Base-by-base conservation (phyloP, 148 eudicot genomes). In the Cornus florida region DNA sequence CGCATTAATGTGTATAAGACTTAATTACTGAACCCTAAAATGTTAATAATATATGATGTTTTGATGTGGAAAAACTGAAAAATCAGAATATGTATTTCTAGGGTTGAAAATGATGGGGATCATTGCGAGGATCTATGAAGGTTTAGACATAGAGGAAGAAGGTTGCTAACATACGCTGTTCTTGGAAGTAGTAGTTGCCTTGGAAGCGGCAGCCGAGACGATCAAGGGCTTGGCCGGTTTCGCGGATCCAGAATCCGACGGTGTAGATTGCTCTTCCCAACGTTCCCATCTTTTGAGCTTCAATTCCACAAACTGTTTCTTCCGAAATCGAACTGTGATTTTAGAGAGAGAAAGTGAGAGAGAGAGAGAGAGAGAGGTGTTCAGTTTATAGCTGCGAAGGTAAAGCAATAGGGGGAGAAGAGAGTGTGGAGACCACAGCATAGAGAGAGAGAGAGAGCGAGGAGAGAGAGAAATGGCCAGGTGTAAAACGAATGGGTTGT, bases 231-330 rank as follows among this genome's bases (percentile, higher is more conserved):
- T 95, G 98, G 73, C 98, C 98, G 48, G 98, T 87, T 48, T 88
- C 96, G 9, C 98, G 87, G 90, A 95, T 91, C 98, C 98, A 95
- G 84, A 88, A 91, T 57, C 97, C 98, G 23, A 95, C 93, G 59
- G 91, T 78, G 88, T 93, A 95, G 78, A 95, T 87, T 78, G 96
- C 92, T 84, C 91, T 88, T 6, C 98, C 97, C 20, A 95, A 43
- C 5, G 94, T 83, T 10, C 94, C 97, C 97, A 93, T 92, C 67
- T 76, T 78, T 56, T 13, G 48, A 6, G 48, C 48, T 69, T 24
- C 73, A 8, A 7, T 11, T 22, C 48, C 48, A 43, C 48, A 43
- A 43, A 43, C 48, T 43, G 38, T 35, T 35, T 4, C 38, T n/a
- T 23, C 0, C 16, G 8, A 41, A 46, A 65, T 75, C 72, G 19